Conservation (phyloP, 1,139 yeast genomes). For the Scheffersomyces stambukii region DNA sequence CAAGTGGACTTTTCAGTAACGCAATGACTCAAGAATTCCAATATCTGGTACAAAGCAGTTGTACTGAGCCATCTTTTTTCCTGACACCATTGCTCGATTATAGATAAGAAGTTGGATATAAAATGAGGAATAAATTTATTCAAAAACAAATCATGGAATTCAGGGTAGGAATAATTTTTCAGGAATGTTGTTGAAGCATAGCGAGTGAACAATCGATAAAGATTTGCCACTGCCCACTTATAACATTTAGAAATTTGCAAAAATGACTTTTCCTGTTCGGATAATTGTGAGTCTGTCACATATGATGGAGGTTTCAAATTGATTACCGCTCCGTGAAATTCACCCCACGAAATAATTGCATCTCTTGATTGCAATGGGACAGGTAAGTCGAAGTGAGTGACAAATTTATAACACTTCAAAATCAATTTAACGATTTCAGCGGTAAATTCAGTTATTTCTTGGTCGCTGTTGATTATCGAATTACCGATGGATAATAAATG, state of each 20-base stretch:
- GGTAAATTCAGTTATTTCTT: slow-evolving; percentile 33
- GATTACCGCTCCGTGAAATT: slow-evolving; percentile 67
- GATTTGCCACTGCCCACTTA: slow-evolving; percentile 86
- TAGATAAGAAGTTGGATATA: slow-evolving; percentile 56
- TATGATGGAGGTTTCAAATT: slow-evolving; percentile 55
- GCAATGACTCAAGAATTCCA: slow-evolving; percentile 69
- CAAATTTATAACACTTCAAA: slow-evolving; percentile 77
- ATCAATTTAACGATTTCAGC: slow-evolving; percentile 80
- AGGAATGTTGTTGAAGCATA: slow-evolving; percentile 56
- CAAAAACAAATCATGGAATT: slow-evolving; percentile 45
- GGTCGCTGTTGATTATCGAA: slow-evolving; percentile 39
- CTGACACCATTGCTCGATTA: slow-evolving; percentile 71
- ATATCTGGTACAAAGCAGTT: slow-evolving; percentile 60
- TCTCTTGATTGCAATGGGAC: slow-evolving; percentile 57
- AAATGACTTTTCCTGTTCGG: slow-evolving; percentile 34
- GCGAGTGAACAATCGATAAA: slow-evolving; percentile 69
- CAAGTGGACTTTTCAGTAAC: slow-evolving; percentile 67
- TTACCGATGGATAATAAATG: slow-evolving; percentile 64
- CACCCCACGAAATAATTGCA: slow-evolving; percentile 66
- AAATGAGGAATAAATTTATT: slow-evolving; percentile 70
- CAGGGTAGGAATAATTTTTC: slow-evolving; percentile 47
- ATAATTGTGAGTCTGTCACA: slow-evolving; percentile 24
- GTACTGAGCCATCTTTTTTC: slow-evolving; percentile 65
- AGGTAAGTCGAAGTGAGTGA: slow-evolving; percentile 78
- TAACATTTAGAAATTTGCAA: slow-evolving; percentile 60